phyloP scores from a whole-genome alignment of 2,329 filamentous ascomycete genomes.

The Chaetomiaceae sp. region DNA sequence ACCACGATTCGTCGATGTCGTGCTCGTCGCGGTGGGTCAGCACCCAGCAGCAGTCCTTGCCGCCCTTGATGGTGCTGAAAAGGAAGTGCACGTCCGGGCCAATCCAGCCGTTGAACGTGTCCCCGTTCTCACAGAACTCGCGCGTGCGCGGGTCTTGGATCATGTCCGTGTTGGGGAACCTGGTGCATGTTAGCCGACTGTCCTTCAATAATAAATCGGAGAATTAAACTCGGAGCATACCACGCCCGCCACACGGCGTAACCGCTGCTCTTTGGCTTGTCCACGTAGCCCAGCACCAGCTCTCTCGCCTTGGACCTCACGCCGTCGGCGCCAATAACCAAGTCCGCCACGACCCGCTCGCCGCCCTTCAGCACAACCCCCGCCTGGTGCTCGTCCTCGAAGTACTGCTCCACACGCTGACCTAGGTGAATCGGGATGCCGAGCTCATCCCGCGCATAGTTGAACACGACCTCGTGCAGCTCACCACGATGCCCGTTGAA shows the following conservation, averaged over 20 bases:
- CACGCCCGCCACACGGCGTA: slow-evolving; percentile 50
- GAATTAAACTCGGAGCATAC: slow-evolving; percentile 29
- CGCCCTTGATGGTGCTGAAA: slow-evolving; percentile 51
- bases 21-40: slow-evolving; percentile 49
- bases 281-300: slow-evolving; percentile 44
- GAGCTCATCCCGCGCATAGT: slow-evolving; percentile 49
- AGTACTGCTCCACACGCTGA: slow-evolving; percentile 46
- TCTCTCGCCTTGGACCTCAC: slow-evolving; percentile 48
- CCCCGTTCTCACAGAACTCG: slow-evolving; percentile 49
- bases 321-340: slow-evolving; percentile 50
- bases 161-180: slow-evolving; percentile 46
- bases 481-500: slow-evolving; percentile 58
- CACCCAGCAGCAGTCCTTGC: slow-evolving; percentile 53
- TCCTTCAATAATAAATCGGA: neutral
- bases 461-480: slow-evolving; percentile 53
- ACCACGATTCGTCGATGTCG: slow-evolving; percentile 51
- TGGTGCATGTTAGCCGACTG: slow-evolving; percentile 13
- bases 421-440: slow-evolving; percentile 51
- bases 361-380: slow-evolving; percentile 46
- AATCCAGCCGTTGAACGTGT: slow-evolving; percentile 55
- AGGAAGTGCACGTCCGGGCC: slow-evolving; percentile 52
- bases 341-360: slow-evolving; percentile 40
- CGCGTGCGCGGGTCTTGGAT: slow-evolving; percentile 45
- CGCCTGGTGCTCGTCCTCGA: slow-evolving; percentile 44
- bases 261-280: slow-evolving; percentile 45